Percentiles rank a stretch among this genome's conserved stretches.
phyloP scores from a whole-genome alignment of 495 filamentous ascomycete genomes.

The Acidomyces sp. region DNA sequence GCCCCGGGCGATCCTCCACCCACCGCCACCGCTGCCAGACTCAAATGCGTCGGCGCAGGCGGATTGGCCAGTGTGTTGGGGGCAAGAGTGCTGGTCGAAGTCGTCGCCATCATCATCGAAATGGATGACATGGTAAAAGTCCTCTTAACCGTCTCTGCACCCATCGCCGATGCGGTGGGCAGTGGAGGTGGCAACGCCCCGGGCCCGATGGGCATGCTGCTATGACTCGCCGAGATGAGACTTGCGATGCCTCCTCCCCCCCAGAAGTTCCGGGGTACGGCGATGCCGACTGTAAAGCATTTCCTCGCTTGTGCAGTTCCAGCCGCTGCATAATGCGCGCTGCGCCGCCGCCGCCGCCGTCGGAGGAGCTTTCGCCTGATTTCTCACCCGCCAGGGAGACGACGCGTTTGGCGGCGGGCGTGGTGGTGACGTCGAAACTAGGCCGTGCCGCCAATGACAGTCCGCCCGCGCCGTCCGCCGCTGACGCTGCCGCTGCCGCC shows the following conservation, averaged over 20 bases:
- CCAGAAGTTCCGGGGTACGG: no score
- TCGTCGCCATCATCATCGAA: no score
- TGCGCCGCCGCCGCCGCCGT: slow-evolving; percentile 60
- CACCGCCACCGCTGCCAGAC: slow-evolving; percentile 70
- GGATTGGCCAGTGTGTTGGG: slow-evolving; percentile 73
- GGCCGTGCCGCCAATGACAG: slow-evolving; percentile 35
- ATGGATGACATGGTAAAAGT: slow-evolving; percentile 34
- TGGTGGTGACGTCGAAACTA: slow-evolving; percentile 65
- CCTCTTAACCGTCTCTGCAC: background rate
- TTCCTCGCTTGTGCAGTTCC: slow-evolving; percentile 78
- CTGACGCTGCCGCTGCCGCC: no score
- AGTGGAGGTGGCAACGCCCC: slow-evolving; percentile 23
- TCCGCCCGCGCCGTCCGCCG: no score
- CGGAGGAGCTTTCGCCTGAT: no score
- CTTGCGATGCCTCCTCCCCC: slow-evolving; percentile 78
- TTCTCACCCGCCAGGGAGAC: no score
- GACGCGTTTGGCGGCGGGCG: no score
- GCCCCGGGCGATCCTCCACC: slow-evolving; percentile 57
- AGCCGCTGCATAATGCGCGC: slow-evolving; percentile 83
- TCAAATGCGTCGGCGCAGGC: slow-evolving; percentile 75
- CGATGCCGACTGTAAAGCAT: no score
- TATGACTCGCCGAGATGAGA: slow-evolving; percentile 75
- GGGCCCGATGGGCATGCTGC: slow-evolving; percentile 45
- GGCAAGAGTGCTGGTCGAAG: slow-evolving; percentile 62
- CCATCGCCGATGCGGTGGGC: slow-evolving; percentile 29